Conservation (phyloP, 345 rosid species). For the Hibiscus trionum region DNA sequence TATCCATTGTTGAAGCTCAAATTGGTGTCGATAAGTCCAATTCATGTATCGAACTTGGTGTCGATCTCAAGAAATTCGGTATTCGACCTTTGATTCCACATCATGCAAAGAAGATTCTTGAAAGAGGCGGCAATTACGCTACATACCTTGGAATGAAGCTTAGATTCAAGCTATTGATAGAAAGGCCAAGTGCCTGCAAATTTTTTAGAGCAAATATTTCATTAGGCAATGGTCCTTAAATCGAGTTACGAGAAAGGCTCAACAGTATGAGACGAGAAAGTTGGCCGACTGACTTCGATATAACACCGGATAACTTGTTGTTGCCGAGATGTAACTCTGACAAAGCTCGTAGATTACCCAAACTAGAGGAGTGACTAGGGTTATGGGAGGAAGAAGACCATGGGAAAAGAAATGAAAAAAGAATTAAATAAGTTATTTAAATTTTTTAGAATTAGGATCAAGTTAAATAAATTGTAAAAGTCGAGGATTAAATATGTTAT, state of each 20-base stretch:
- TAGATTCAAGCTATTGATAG: constrained; percentile 38
- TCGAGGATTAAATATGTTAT: too few relatives aligned
- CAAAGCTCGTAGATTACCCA: constrained; percentile 35
- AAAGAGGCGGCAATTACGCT: constrained; percentile 35
- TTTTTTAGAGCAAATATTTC: constrained; percentile 35
- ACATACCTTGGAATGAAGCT: constrained; percentile 32
- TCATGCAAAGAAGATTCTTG: constrained; percentile 31
- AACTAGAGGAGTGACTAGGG: constrained; percentile 21
- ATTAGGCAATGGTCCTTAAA: constrained; percentile 37
- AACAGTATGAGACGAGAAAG: constrained; percentile 34
- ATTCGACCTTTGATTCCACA: constrained; percentile 39
- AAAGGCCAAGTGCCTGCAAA: constrained; percentile 40
- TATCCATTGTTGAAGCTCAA: too few relatives aligned
- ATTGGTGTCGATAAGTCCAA: constrained; percentile 33
- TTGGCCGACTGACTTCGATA: constrained; percentile 29
- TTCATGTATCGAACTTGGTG: constrained; percentile 42
- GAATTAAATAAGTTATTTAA: too few relatives aligned
- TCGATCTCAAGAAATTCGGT: constrained; percentile 30
- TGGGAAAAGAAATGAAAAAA: too few relatives aligned
- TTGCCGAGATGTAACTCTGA: constrained; percentile 38
- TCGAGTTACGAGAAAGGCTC: constrained; percentile 30
- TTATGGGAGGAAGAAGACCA: too few relatives aligned
- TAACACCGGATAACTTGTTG: constrained; percentile 29
- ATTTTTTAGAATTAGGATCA: too few relatives aligned
- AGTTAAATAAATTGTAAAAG: too few relatives aligned